Evolutionary conservation across 2,329 filamentous ascomycete genomes (phyloP).

Genomic region (Leptographium galeiforme): DNA sequence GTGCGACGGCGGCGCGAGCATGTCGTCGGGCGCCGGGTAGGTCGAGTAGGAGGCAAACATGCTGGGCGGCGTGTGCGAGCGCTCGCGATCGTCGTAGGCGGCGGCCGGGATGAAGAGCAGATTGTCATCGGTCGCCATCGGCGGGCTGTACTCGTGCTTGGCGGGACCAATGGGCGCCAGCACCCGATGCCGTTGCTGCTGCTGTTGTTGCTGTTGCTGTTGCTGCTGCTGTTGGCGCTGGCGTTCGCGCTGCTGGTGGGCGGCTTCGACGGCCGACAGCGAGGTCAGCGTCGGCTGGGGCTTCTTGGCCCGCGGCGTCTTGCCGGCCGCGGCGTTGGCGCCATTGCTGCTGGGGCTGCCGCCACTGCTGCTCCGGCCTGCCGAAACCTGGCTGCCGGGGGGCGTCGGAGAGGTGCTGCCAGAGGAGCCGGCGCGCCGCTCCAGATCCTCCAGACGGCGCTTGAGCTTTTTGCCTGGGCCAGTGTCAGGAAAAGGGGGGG

Average conservation of each 20-base stretch:
- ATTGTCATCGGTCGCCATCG: constrained; percentile 49
- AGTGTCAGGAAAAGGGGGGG: background rate
- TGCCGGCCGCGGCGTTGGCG: background rate
- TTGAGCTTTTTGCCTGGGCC: constrained; percentile 75
- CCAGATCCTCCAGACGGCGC: constrained; percentile 74
- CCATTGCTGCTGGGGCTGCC: constrained; percentile 8
- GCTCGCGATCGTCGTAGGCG: constrained; percentile 49
- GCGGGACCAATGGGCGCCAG: constrained; percentile 19
- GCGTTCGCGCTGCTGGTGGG: constrained; percentile 13
- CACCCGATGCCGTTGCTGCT: constrained; percentile 1
- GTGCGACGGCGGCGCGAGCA: constrained; percentile 47
- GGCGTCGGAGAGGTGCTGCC: constrained; percentile 18
- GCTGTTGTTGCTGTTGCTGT: constrained; percentile 3
- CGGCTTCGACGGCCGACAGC: constrained; percentile 8
- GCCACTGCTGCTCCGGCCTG: background rate
- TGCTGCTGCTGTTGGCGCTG: constrained; percentile 13
- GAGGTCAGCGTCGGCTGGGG: constrained; percentile 17
- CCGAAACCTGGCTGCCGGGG: background rate
- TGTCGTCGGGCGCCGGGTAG: constrained; percentile 31
- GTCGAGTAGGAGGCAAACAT: constrained; percentile 47
- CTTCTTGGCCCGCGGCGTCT: constrained; percentile 24
- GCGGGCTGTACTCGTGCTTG: constrained; percentile 44
- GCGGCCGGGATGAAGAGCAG: constrained; percentile 42
- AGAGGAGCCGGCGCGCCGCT: constrained; percentile 53
- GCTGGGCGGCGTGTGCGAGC: constrained; percentile 54